phyloP scores from a whole-genome alignment of 2,329 filamentous ascomycete species.

The Pseudogymnoascus verrucosus region DNA sequence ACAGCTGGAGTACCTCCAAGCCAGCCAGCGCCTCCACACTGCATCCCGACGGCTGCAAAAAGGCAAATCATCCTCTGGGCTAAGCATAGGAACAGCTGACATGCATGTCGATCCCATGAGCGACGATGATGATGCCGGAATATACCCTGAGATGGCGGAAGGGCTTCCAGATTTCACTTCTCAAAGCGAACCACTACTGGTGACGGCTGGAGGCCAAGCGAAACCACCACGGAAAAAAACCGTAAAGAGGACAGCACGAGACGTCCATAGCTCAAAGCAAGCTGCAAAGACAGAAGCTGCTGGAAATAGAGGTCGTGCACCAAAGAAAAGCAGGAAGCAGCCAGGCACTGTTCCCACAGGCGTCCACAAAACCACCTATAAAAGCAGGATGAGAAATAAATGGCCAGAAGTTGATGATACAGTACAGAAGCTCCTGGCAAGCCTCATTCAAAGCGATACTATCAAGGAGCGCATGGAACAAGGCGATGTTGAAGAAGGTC shows the following conservation, averaged over 20 bases:
- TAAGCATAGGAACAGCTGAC: neutral
- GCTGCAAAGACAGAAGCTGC: neutral
- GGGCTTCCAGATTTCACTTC: neutral
- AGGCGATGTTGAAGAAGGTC: conserved; percentile 13
- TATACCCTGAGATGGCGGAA: neutral
- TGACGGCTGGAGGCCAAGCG: neutral
- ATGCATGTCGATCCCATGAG: neutral
- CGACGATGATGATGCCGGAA: neutral
- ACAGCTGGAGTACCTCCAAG: neutral
- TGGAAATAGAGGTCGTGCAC: neutral
- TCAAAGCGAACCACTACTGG: neutral
- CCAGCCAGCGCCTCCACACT: neutral
- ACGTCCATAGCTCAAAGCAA: neutral
- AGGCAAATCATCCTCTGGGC: neutral
- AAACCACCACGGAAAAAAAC: neutral
- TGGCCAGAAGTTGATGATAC: conserved; percentile 13
- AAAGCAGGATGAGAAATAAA: neutral
- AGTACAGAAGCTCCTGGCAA: conserved; percentile 17
- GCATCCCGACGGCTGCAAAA: neutral
- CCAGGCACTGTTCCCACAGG: neutral
- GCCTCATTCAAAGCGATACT: conserved; percentile 16
- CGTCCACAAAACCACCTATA: neutral
- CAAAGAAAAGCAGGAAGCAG: neutral
- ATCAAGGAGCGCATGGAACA: conserved; percentile 9
- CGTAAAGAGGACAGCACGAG: neutral